Base-by-base conservation (phyloP, 2,329 filamentous ascomycete genomes). In the Trichoderma polysporum region DNA sequence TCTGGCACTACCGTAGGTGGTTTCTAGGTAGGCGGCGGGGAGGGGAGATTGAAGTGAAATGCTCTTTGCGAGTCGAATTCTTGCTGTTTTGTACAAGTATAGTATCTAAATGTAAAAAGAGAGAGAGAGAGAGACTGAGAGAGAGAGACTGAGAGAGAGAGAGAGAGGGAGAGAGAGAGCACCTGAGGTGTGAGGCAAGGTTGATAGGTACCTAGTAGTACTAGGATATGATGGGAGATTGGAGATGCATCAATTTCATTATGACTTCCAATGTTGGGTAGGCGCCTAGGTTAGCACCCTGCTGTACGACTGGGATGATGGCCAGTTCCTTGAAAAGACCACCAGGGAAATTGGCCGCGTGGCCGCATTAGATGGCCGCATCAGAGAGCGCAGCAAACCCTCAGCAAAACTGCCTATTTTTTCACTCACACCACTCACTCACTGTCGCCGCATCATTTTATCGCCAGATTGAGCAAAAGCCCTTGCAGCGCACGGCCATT, bases 341-440 rank as follows among this genome's bases (percentile, higher is more conserved):
- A n/a, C 19, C 41, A 9, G 19, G 19, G 41, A 19, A 31, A 53
- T 52, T 37, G 49, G 35, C 59, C 49, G 59, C 25, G 31, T 45
- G 33, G 59, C 59, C 59, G 49, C 37, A 50, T 31, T 52, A n/a
- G 25, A 53, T 59, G 56, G 56, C 56, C 56, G 56, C 31, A 41
- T 47, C 47, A 10, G 27, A 53, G 33, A 22, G 17, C 15, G 56
- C 39, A 33, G 35, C 59, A 62, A 17, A 37, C 41, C 27, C 25
- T 31, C n/a, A 41, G 7, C 17, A 31, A 22, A 5, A 12, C 37
- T 33, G 25, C 31, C 13, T 25, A n/a, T 25, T 22, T 6, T n/a
- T 33, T 33, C 19, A 47, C n/a, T 33, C 56, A 59, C 56, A 12
- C 56, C 45, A 61, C 41, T 49, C 33, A 12, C n/a, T 22, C 12